These are phyloP conservation scores for Glycine latifolia DNA, from an alignment of 306 rosid genomes.

Conservation along the genomic window DNA sequence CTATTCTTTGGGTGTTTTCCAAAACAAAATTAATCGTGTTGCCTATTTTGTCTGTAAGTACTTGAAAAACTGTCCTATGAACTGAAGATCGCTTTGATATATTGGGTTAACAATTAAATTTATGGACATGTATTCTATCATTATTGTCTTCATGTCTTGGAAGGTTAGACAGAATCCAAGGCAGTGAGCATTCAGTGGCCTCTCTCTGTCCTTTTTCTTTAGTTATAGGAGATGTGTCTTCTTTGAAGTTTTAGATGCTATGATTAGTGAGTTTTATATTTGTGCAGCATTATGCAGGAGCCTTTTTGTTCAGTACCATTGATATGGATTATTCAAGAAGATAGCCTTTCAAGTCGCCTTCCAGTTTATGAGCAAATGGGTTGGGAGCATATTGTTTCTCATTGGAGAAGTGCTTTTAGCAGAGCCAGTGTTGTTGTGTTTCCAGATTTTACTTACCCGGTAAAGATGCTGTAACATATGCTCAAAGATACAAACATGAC, in stretches of 20 bases:
- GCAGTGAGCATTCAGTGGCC: constrained; percentile 26
- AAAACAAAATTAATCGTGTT: background rate
- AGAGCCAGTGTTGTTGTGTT: constrained; percentile 87
- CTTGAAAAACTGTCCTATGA: constrained; percentile 30
- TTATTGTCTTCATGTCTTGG: background rate
- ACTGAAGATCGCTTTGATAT: constrained; percentile 37
- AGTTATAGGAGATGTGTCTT: constrained; percentile 37
- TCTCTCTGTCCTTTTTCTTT: constrained; percentile 31
- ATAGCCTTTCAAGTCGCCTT: constrained; percentile 84
- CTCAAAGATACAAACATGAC: constrained; percentile 1
- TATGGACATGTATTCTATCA: constrained; percentile 33
- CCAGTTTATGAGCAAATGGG: constrained; percentile 75
- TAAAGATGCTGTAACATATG: constrained; percentile 49
- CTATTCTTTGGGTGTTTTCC: constrained; percentile 5
- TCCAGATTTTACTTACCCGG: constrained; percentile 93
- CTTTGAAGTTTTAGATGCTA: constrained; percentile 55
- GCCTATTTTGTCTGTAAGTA: constrained; percentile 19
- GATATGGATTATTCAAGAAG: constrained; percentile 95
- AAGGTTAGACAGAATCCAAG: background rate
- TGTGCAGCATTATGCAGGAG: constrained; percentile 99
- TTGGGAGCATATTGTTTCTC: constrained; percentile 76
- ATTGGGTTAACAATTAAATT: constrained; percentile 36
- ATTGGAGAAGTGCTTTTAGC: constrained; percentile 82
- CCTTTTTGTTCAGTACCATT: constrained; percentile 94
- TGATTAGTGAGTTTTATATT: constrained; percentile 82